phyloP scores from a whole-genome alignment of 108 stramenopile species.

The Cyclotella cryptica region DNA sequence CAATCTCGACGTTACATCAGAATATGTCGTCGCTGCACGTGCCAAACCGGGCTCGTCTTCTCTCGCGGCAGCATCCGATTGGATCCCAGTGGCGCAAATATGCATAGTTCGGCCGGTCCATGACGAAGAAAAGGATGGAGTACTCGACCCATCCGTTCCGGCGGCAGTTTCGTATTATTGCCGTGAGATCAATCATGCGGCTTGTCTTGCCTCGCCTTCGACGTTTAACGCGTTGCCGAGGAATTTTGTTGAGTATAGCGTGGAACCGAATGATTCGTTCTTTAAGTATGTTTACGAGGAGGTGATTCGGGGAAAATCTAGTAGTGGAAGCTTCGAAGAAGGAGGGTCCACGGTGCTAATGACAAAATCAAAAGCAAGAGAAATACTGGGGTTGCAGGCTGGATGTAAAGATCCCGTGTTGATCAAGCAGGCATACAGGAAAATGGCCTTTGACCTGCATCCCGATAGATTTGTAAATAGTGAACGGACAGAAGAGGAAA shows the following conservation, averaged over 20 bases:
- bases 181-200: slow-evolving; percentile 73
- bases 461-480: slow-evolving; percentile 73
- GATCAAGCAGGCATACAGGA: slow-evolving; percentile 78
- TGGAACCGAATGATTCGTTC: slow-evolving; percentile 74
- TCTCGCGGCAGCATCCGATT: slow-evolving; percentile 60
- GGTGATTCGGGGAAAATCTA: slow-evolving; percentile 66
- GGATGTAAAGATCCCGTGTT: slow-evolving; percentile 45
- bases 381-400: slow-evolving; percentile 57
- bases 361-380: slow-evolving; percentile 72
- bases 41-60: slow-evolving; percentile 25
- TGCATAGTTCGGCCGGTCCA: slow-evolving; percentile 55
- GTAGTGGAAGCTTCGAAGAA: slow-evolving; percentile 31
- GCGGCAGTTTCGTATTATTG: slow-evolving; percentile 80
- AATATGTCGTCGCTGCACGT: slow-evolving; percentile 77
- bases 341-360: slow-evolving; percentile 36
- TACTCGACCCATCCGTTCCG: slow-evolving; percentile 44
- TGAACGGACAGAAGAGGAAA: slow-evolving; percentile 56
- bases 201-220: slow-evolving; percentile 61
- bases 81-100: slow-evolving; percentile 85
- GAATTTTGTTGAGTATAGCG: slow-evolving; percentile 72
- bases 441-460: slow-evolving; percentile 68
- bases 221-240: slow-evolving; percentile 65
- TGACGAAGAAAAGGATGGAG: slow-evolving; percentile 51
- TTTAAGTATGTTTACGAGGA: slow-evolving; percentile 77
- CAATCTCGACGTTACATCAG: slow-evolving; percentile 43